Conservation (phyloP, 345 rosid species). For the Corchorus olitorius region DNA sequence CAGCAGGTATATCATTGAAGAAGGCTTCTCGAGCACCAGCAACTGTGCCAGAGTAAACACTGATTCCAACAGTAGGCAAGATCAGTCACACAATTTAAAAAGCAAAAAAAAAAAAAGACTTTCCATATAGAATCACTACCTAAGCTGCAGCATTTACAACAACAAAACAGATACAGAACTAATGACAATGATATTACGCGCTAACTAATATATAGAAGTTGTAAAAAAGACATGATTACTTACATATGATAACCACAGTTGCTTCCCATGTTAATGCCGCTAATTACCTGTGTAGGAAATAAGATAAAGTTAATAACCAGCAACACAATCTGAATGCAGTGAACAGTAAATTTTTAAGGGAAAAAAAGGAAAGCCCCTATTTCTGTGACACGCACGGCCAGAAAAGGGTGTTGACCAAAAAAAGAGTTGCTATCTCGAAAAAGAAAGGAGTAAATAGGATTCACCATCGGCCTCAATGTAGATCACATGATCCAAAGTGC, state of each 20-base stretch:
- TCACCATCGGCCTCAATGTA: constrained; percentile 32
- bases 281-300: constrained; percentile 62
- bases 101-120: too few species aligned
- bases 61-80: constrained; percentile 35
- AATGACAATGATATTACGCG: neutral
- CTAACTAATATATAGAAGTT: neutral
- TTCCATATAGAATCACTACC: neutral
- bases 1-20: constrained; percentile 72
- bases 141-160: neutral
- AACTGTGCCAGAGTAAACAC: constrained; percentile 93
- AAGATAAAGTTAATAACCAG: constrained; percentile 24
- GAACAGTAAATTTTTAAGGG: neutral
- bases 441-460: constrained; percentile 14
- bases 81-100: neutral
- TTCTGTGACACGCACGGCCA: neutral
- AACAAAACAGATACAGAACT: neutral
- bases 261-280: constrained; percentile 96
- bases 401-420: too few species aligned
- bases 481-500: neutral
- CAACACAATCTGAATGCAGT: neutral
- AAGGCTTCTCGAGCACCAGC: constrained; percentile 97
- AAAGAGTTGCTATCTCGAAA: too few species aligned
- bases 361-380: neutral
- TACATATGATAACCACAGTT: constrained; percentile 89
- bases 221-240: constrained; percentile 26